Percentiles rank a stretch among this genome's conserved stretches.
Conservation (phyloP, 768 basidiomycete genomes). For the Suillus luteus region DNA sequence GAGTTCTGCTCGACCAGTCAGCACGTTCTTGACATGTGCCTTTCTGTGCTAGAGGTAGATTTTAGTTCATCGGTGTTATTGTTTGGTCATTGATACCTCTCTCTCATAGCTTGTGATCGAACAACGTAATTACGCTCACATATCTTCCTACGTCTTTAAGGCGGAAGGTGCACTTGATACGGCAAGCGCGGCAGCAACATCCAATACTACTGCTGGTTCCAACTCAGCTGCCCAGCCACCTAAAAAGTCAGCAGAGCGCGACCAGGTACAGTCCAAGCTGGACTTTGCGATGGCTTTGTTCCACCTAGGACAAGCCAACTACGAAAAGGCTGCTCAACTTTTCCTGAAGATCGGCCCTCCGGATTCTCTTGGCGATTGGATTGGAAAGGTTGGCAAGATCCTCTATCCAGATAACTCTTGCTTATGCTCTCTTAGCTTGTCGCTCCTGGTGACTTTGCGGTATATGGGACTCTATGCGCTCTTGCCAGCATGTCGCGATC, state of each 20-base stretch:
- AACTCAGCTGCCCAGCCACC: slow-evolving; percentile 27
- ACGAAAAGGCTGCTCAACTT: slow-evolving; percentile 76
- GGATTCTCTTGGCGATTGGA: slow-evolving; percentile 76
- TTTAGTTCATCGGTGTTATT: background rate
- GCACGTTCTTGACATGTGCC: slow-evolving; percentile 93
- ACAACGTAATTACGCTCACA: slow-evolving; percentile 82
- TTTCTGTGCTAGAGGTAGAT: slow-evolving; percentile 75
- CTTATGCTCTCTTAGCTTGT: slow-evolving; percentile 53
- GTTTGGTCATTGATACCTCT: slow-evolving; percentile 5
- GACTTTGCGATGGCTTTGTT: slow-evolving; percentile 81
- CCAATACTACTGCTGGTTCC: slow-evolving; percentile 32
- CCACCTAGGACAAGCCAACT: slow-evolving; percentile 67
- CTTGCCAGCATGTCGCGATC: slow-evolving; percentile 75
- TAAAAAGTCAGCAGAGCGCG: slow-evolving; percentile 57
- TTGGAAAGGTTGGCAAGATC: slow-evolving; percentile 54
- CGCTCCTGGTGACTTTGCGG: slow-evolving; percentile 79
- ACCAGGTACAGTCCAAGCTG: slow-evolving; percentile 74
- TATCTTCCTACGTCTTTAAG: slow-evolving; percentile 93
- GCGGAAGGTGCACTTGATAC: slow-evolving; percentile 90
- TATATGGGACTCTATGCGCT: slow-evolving; percentile 83
- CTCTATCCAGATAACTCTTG: background rate
- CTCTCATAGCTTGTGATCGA: slow-evolving; percentile 72
- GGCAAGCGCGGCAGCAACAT: slow-evolving; percentile 39
- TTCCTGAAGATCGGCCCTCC: slow-evolving; percentile 70
- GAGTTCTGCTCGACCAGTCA: slow-evolving; percentile 91